Base-by-base conservation (phyloP, 2,329 filamentous ascomycete genomes). In the Incumbomyces lentus region DNA sequence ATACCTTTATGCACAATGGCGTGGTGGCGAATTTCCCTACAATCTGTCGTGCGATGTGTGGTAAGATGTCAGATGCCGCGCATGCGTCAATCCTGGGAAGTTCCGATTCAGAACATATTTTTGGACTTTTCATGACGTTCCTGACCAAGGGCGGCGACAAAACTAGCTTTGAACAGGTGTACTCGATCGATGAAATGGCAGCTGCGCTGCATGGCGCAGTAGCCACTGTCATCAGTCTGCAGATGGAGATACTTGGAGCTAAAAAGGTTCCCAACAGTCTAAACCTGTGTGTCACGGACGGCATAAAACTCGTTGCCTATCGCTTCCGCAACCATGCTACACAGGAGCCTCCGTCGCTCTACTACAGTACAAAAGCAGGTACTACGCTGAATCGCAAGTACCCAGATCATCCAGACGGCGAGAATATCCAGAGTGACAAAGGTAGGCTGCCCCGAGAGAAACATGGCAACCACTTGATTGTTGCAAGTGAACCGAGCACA, bases 1-100 rank as follows among this genome's bases (percentile, higher is more conserved):
- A 75, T 51, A 63, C 65, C 7, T 71, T 76, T 56, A 76, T 77
- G 74, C 74, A 77, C 62, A 76, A 76, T 54, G 74, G 74, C 1
- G 67, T 67, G 13, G 64, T 75, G 30, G 65, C 66, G 10, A 60
- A 68, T 50, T 76, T 76, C 56, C 53, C 61, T 1, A 51, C 58
- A 6, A 70, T 76, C 40, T 67, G 70, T 26, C 66, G 71, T 7
- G 64, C 68, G 18, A 59, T 76, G 49, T 67, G 64, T 11, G 60
- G 65, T 16, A 58, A 69, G 5, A 61, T 77, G 50, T 65, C 62
- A 33, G 66, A 68, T 26, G 70, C 73, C 41, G 65, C 68, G 1
- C 75, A 72, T 53, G 65, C 62, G 43, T 68, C 69, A 44, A 64
- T 76, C 16, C 58, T 66, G 14, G 73, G 74, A 1, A 67, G 66